These are phyloP conservation scores for Scytalidium sp. DNA, from an alignment of 2,329 filamentous ascomycete species.

Conservation along the genomic window DNA sequence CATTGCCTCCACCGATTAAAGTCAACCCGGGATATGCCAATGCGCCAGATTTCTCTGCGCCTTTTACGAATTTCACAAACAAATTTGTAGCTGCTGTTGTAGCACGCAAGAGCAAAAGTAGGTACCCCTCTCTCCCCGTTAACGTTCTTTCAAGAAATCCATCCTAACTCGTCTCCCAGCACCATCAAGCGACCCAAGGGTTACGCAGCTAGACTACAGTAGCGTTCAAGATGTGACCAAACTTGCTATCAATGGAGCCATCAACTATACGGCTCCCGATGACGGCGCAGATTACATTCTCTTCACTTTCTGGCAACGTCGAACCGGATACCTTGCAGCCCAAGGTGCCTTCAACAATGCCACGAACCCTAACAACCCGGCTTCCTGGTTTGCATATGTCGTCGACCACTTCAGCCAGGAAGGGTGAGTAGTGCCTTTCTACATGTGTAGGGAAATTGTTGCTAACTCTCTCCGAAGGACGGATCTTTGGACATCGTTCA, in stretches of 20 bases:
- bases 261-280: conserved; percentile 5
- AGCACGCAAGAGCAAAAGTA: background rate
- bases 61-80: background rate
- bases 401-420: conserved; percentile 3
- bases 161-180: background rate
- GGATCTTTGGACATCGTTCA: conserved; percentile 1
- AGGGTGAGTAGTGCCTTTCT: background rate
- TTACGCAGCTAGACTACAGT: conserved; percentile 3
- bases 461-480: background rate
- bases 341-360: conserved; percentile 4
- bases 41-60: background rate
- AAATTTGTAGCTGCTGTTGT: background rate
- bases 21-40: background rate
- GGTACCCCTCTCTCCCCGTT: background rate
- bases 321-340: conserved; percentile 5
- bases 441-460: background rate
- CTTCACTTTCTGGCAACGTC: conserved; percentile 4
- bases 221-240: conserved; percentile 1
- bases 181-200: background rate
- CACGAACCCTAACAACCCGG: background rate
- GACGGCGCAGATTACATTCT: conserved; percentile 5
- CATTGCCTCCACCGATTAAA: background rate
- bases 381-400: conserved; percentile 2
- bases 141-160: background rate
- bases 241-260: background rate